Conservation (phyloP, 2,329 filamentous ascomycete genomes). For the Botryotinia calthae region DNA sequence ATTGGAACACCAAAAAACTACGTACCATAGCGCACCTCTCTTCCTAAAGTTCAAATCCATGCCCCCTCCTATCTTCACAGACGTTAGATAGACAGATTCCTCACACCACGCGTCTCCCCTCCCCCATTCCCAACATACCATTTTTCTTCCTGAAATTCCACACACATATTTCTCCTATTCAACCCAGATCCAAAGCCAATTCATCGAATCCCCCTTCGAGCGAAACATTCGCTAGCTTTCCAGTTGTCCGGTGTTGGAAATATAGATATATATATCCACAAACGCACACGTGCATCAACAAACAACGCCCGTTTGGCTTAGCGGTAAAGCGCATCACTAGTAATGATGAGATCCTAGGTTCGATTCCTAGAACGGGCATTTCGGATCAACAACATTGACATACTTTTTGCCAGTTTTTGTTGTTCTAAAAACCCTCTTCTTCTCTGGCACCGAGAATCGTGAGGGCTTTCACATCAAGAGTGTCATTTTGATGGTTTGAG, state of each 20-base stretch:
- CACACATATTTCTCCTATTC: neutral
- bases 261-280: accelerated
- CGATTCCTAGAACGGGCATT: constrained; percentile 15
- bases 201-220: neutral
- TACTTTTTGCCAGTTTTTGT: neutral
- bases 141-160: neutral
- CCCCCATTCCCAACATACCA: too few species aligned
- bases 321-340: constrained; percentile 18
- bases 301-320: constrained; percentile 15
- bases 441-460: neutral
- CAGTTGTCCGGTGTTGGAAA: accelerated
- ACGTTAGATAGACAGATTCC: too few species aligned
- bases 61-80: too few species aligned
- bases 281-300: accelerated
- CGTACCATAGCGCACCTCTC: too few species aligned
- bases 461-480: neutral
- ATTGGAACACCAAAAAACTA: too few species aligned
- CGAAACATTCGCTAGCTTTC: neutral
- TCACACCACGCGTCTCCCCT: too few species aligned
- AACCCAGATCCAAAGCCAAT: neutral
- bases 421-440: neutral
- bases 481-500: neutral
- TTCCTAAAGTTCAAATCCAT: too few species aligned
- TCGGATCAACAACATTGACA: accelerated
- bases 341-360: constrained; percentile 18